Base-by-base conservation (phyloP, 2,329 filamentous ascomycete genomes). In the Epichloe uncinata region DNA sequence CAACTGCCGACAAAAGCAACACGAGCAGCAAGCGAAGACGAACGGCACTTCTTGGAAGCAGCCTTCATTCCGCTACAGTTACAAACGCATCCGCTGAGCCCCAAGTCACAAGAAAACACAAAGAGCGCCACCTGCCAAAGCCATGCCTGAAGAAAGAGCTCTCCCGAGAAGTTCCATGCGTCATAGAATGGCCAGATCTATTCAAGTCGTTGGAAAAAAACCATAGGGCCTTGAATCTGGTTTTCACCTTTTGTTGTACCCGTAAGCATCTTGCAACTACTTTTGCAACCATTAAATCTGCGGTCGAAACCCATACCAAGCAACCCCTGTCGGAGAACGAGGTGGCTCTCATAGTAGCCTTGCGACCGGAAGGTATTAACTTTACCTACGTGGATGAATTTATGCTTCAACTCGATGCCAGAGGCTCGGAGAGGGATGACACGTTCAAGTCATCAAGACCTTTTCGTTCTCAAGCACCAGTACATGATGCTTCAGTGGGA, bases 201-300 rank as follows among this genome's bases (percentile, higher is more conserved):
- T 87, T 97, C 64, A 83, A 79, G 50, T 71, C 73, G 41, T 74
- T 97, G 8, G 81, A 84, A 26, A 82, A 83, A 63, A 85, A 83
- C 0, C 86, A 97, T 63, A 79, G 82, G 53, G 91, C 93, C 1
- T 69, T 98, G 52, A 98, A 95, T 58, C 70, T 97, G 2, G 88
- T 97, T 1, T 95, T 88, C 59, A 97, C 93, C 0, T 97, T 98
- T 62, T 95, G 88, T 69, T 93, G 83, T 62, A 91, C 91, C 1
- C 82, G 93, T 43, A 96, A 95, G 63, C 87, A 97, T 59, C 75
- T 97, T 30, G 82, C 87, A 0, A 97, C 93, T 0, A 96, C 91
- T 0, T 88, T 96, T 56, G 85, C 93, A 15, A 95, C 85, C 5
- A 85, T 98, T 44, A 88, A 83, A 57, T 78, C 81, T 8, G 79